A percentile compares a stretch with the other conserved stretches of the same genome.
phyloP scores from a whole-genome alignment of 768 basidiomycete species.

The Macrolepiota albuminosa region DNA sequence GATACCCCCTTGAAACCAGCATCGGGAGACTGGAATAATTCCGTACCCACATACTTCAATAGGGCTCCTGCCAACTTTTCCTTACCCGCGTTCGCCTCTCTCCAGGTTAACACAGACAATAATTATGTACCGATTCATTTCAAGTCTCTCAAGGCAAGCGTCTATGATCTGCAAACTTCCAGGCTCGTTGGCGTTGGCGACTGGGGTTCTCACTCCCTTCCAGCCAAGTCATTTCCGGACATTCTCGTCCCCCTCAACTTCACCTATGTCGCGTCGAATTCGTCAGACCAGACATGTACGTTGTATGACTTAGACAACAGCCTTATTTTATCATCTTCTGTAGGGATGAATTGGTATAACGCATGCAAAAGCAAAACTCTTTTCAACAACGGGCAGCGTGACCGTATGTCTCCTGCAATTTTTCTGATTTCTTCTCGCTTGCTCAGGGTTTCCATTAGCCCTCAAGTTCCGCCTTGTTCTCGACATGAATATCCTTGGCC shows the following conservation, averaged over 20 bases:
- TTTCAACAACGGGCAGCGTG: slow-evolving; percentile 46
- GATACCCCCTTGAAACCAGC: slow-evolving; percentile 54
- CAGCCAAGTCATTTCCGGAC: slow-evolving; percentile 61
- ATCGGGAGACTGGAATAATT: slow-evolving; percentile 50
- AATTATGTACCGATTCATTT: slow-evolving; percentile 80
- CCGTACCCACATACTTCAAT: slow-evolving; percentile 60
- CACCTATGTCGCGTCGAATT: slow-evolving; percentile 74
- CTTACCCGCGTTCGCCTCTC: slow-evolving; percentile 71
- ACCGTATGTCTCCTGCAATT: slow-evolving; percentile 40
- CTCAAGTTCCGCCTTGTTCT: slow-evolving; percentile 65
- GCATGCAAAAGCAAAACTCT: slow-evolving; percentile 62
- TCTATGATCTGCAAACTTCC: slow-evolving; percentile 67
- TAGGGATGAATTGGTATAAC: slow-evolving; percentile 74
- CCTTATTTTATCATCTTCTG: neutral
- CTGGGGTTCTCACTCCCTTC: slow-evolving; percentile 51
- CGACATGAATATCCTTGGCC: slow-evolving; percentile 65
- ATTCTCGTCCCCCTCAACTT: slow-evolving; percentile 79
- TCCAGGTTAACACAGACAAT: slow-evolving; percentile 70
- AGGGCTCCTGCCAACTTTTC: slow-evolving; percentile 85
- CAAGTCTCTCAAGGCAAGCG: slow-evolving; percentile 55
- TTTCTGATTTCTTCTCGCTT: neutral
- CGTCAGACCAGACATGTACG: slow-evolving; percentile 78
- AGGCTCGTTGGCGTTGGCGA: slow-evolving; percentile 66
- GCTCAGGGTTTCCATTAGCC: slow-evolving; percentile 28
- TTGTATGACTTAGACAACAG: neutral